These are phyloP conservation scores for Phytophthora idaei DNA, from an alignment of 352 stramenopile genomes.

Conservation along the genomic window DNA sequence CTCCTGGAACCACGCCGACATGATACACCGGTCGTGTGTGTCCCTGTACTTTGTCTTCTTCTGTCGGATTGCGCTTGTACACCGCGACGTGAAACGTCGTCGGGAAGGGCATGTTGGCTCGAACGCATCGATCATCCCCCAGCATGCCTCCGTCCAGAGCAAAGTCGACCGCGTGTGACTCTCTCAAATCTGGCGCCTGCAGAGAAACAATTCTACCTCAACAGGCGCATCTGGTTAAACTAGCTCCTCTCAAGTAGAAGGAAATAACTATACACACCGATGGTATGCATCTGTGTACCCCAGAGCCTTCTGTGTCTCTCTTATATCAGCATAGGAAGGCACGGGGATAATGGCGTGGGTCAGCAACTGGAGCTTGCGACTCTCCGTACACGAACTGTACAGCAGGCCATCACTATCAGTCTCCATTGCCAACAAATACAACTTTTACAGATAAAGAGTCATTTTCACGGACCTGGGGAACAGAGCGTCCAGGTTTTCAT, in stretches of 20 bases:
- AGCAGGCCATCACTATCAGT: slow-evolving; percentile 3
- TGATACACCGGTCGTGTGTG: slow-evolving; percentile 34
- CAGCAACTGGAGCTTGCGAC: slow-evolving; percentile 76
- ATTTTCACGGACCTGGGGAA: slow-evolving; percentile 48
- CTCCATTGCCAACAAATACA: not conserved
- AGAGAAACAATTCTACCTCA: slow-evolving; percentile 45
- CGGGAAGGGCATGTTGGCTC: slow-evolving; percentile 70
- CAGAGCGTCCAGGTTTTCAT: slow-evolving; percentile 40
- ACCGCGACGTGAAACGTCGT: slow-evolving; percentile 64
- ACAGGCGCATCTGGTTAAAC: not conserved
- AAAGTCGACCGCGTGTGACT: slow-evolving; percentile 49
- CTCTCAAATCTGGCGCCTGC: slow-evolving; percentile 12
- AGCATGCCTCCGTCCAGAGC: slow-evolving; percentile 54
- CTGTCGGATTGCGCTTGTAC: slow-evolving; percentile 37
- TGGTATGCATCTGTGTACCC: slow-evolving; percentile 53
- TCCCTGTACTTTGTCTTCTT: slow-evolving; percentile 19
- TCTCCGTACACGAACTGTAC: slow-evolving; percentile 52
- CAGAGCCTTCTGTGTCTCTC: slow-evolving; percentile 45
- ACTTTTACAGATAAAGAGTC: no score
- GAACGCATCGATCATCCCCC: slow-evolving; percentile 69
- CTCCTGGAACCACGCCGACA: slow-evolving; percentile 60
- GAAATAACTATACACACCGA: slow-evolving; percentile 38
- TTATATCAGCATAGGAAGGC: slow-evolving; percentile 65
- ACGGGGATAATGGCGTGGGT: slow-evolving; percentile 68
- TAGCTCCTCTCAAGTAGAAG: not conserved